Evolutionary conservation across 1,284 basidiomycete species (phyloP).

Genomic region (Ustilago trichophora): DNA sequence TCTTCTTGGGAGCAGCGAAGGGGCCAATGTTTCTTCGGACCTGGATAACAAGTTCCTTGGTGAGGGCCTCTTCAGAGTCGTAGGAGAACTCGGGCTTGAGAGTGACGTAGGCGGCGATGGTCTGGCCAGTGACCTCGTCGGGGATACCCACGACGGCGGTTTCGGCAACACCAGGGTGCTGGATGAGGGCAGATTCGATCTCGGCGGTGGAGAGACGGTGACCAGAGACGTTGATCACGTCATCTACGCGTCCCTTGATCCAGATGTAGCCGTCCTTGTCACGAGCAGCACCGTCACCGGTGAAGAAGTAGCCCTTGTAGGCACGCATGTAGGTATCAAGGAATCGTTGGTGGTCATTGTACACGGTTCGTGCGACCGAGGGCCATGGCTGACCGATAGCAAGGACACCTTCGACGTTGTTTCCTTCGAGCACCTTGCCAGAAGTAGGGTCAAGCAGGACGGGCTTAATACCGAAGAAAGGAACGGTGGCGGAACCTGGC

Average conservation of each 20-base stretch:
- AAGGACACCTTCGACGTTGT: conserved; percentile 89
- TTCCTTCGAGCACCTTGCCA: conserved; percentile 81
- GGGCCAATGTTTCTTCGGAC: conserved; percentile 58
- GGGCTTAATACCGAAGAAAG: conserved; percentile 94
- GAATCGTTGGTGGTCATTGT: conserved; percentile 57
- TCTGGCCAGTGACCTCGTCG: conserved; percentile 61
- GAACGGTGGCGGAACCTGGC: conserved; percentile 93
- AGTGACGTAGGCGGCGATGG: conserved; percentile 61
- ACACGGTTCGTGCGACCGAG: conserved; percentile 57
- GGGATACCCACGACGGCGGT: conserved; percentile 64
- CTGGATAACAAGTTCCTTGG: conserved; percentile 58
- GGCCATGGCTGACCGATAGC: conserved; percentile 88
- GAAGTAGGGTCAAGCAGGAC: conserved; percentile 83
- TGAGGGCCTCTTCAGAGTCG: conserved; percentile 33
- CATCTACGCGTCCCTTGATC: conserved; percentile 57
- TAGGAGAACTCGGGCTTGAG: conserved; percentile 29
- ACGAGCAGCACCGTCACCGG: conserved; percentile 59
- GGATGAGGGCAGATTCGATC: conserved; percentile 57
- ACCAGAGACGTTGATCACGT: conserved; percentile 60
- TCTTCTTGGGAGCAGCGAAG: conserved; percentile 53
- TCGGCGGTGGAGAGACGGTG: conserved; percentile 60
- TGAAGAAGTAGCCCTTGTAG: conserved; percentile 62
- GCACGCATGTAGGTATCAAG: conserved; percentile 57
- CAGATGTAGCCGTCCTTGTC: conserved; percentile 61
- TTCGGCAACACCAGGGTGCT: conserved; percentile 49